A percentile compares a stretch with the other conserved stretches of the same genome.
These are phyloP conservation scores for Collybia nuda DNA, from an alignment of 768 basidiomycete species.

Conservation along the genomic window DNA sequence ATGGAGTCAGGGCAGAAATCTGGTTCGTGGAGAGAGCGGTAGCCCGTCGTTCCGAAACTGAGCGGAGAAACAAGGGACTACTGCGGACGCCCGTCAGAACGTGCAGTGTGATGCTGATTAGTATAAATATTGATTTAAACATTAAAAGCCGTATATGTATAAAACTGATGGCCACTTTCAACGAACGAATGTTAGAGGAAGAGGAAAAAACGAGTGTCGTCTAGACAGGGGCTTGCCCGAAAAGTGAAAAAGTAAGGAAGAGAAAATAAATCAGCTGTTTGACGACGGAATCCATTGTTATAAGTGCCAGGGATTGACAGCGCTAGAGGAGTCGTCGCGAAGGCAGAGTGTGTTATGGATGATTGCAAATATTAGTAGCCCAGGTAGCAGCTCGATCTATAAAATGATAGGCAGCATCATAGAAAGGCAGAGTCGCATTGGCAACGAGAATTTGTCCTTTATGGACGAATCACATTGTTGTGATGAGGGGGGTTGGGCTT, in stretches of 20 bases:
- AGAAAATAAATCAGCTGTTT: not conserved
- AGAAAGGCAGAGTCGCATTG: no score
- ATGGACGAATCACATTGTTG: no score
- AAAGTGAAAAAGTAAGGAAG: not conserved
- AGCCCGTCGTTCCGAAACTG: conserved; percentile 4
- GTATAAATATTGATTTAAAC: conserved; percentile 6
- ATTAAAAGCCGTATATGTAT: not conserved
- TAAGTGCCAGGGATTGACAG: no score
- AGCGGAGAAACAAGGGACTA: conserved; percentile 3
- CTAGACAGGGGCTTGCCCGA: conserved; percentile 8
- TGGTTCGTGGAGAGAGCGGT: conserved; percentile 8
- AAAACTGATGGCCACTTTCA: not conserved
- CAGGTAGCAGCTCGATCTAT: no score
- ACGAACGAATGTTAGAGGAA: no score
- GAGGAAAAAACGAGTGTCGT: not conserved
- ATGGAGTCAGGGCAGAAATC: conserved; percentile 17
- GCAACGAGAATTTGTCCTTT: no score
- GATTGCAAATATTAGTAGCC: no score
- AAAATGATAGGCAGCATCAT: no score
- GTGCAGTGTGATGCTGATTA: conserved; percentile 3
- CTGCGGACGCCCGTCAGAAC: conserved; percentile 9
- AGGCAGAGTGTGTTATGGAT: no score
- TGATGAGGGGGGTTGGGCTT: no score
- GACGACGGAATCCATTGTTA: no score
- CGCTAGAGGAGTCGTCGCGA: no score